Conservation (phyloP, 164 flowering plant genomes). For the Aristolochia californica region DNA sequence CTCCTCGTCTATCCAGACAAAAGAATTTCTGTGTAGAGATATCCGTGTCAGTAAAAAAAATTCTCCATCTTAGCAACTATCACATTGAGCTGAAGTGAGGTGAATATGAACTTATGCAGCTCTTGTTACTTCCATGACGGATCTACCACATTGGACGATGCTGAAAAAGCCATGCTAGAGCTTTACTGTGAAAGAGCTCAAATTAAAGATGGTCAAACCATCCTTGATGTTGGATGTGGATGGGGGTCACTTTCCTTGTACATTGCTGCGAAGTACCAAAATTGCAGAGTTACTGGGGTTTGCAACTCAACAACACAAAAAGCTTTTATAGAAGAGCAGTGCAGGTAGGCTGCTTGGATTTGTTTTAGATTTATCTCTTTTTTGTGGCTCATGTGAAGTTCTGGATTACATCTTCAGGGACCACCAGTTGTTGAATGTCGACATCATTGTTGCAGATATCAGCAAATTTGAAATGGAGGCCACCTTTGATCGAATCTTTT, state of each 20-base stretch:
- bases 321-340: conserved; percentile 60
- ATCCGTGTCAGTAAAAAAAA: too few species aligned
- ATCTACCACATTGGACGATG: conserved; percentile 65
- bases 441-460: conserved; percentile 77
- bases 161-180: conserved; percentile 84
- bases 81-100: not conserved
- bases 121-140: conserved; percentile 67
- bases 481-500: conserved; percentile 63
- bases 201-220: conserved; percentile 71
- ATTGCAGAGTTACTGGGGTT: conserved; percentile 74
- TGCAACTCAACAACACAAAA: conserved; percentile 87
- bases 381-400: not conserved
- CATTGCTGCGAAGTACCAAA: conserved; percentile 67
- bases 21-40: too few species aligned
- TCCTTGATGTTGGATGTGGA: conserved; percentile 97
- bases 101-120: conserved; percentile 30
- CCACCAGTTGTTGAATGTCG: conserved; percentile 56
- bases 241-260: conserved; percentile 84
- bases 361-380: not conserved
- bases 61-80: too few species aligned
- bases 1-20: too few species aligned
- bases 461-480: conserved; percentile 82
- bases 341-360: conserved; percentile 33
- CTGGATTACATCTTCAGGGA: conserved; percentile 27
- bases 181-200: conserved; percentile 81